These are phyloP conservation scores for Crepidotus variabilis DNA, from an alignment of 768 basidiomycete species.

Conservation along the genomic window DNA sequence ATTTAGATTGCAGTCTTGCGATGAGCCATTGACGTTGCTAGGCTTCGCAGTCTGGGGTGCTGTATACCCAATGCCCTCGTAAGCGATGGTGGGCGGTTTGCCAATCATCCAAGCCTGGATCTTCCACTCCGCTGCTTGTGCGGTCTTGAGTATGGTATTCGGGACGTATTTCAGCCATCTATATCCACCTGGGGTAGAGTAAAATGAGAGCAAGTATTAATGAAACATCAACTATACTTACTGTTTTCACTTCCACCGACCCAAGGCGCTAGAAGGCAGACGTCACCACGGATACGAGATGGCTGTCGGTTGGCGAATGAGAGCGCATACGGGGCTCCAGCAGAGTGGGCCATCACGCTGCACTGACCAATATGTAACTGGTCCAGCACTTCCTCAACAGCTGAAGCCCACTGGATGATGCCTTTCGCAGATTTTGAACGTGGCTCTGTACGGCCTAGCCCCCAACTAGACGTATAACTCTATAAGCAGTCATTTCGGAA, in stretches of 20 bases:
- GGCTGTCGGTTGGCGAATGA: slow-evolving; percentile 78
- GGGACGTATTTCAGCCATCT: slow-evolving; percentile 98
- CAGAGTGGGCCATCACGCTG: slow-evolving; percentile 92
- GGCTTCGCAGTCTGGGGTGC: slow-evolving; percentile 30
- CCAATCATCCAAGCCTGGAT: slow-evolving; percentile 97
- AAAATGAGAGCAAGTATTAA: slow-evolving; percentile 5
- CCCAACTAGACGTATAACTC: slow-evolving; percentile 59
- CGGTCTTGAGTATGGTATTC: slow-evolving; percentile 87
- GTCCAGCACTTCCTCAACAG: slow-evolving; percentile 90
- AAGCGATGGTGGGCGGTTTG: slow-evolving; percentile 84
- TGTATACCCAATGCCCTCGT: slow-evolving; percentile 83
- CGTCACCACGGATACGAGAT: slow-evolving; percentile 73
- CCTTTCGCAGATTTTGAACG: slow-evolving; percentile 68
- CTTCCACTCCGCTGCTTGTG: slow-evolving; percentile 97
- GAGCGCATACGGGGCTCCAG: slow-evolving; percentile 91
- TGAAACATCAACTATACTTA: slow-evolving; percentile 35
- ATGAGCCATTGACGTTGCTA: slow-evolving; percentile 18
- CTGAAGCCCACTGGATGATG: slow-evolving; percentile 85
- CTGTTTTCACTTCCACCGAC: slow-evolving; percentile 88
- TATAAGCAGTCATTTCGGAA: slow-evolving; percentile 5
- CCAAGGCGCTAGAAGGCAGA: slow-evolving; percentile 94
- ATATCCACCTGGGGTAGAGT: slow-evolving; percentile 59
- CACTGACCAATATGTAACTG: slow-evolving; percentile 72
- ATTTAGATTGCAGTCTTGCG: slow-evolving; percentile 25
- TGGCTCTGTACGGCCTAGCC: slow-evolving; percentile 82